Conservation (phyloP, 73 alveolate genomes). For the Tetrahymena thermophila region DNA sequence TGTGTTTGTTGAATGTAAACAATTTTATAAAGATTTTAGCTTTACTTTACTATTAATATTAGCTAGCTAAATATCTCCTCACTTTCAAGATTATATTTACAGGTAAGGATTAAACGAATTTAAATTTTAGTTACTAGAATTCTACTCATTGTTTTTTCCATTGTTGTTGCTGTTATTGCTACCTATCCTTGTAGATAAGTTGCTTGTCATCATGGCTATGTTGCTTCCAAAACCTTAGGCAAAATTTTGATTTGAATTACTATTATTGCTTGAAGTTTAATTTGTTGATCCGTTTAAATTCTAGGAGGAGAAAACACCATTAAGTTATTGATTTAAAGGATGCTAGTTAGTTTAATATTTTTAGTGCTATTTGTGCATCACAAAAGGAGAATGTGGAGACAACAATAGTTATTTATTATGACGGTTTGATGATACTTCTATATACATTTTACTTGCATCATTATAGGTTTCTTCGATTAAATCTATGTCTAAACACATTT, state of each 20-base stretch:
- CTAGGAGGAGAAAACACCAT: neutral
- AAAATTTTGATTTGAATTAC: neutral
- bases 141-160: neutral
- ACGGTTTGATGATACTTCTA: neutral
- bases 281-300: neutral
- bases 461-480: neutral
- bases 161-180: neutral
- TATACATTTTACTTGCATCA: neutral
- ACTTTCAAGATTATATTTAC: neutral
- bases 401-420: neutral
- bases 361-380: neutral
- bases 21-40: too few species aligned
- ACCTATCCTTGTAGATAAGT: neutral
- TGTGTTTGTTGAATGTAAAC: too few species aligned
- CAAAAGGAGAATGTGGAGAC: neutral
- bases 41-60: too few species aligned
- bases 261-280: neutral
- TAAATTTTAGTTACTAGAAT: neutral
- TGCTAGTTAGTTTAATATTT: neutral
- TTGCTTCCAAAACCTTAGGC: neutral
- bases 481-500: neutral
- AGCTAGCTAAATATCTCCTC: too few species aligned
- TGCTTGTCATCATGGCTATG: neutral
- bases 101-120: neutral
- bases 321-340: neutral